These are phyloP conservation scores for Cetraspora pellucida DNA, from an alignment of 192 early-diverging fungal species.

Conservation along the genomic window DNA sequence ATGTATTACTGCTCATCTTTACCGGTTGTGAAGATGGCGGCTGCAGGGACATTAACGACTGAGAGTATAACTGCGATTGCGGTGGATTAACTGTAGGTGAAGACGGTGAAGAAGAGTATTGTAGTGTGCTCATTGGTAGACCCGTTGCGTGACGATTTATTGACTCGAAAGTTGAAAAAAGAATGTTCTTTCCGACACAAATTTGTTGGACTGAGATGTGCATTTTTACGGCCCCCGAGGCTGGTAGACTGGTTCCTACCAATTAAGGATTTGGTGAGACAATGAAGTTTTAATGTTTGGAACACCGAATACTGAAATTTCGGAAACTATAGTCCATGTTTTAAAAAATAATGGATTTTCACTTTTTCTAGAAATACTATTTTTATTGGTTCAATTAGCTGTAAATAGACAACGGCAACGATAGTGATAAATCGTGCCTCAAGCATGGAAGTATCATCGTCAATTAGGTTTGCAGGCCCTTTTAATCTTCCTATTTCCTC, in stretches of 20 bases:
- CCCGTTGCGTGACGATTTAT: background rate
- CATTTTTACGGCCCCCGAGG: background rate
- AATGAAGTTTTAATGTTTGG: no score
- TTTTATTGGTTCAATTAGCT: background rate
- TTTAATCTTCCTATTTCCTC: background rate
- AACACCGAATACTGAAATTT: no score
- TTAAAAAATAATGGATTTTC: no score
- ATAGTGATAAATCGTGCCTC: background rate
- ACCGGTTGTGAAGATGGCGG: constrained; percentile 45
- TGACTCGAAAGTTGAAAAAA: background rate
- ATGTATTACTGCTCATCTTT: constrained; percentile 56
- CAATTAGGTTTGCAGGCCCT: background rate
- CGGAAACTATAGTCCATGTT: no score
- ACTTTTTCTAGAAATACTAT: no score
- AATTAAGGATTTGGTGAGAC: no score
- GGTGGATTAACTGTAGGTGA: constrained; percentile 44
- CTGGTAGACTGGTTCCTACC: no score
- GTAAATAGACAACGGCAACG: background rate
- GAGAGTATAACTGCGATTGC: constrained; percentile 41
- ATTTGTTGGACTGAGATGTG: background rate
- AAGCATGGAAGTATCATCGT: background rate
- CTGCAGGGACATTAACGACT: constrained; percentile 46
- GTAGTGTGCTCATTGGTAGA: constrained; percentile 5
- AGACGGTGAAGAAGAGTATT: constrained; percentile 17
- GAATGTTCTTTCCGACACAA: background rate